Conservation (phyloP, 305 asterid genomes). For the Plantago lanceolata region DNA sequence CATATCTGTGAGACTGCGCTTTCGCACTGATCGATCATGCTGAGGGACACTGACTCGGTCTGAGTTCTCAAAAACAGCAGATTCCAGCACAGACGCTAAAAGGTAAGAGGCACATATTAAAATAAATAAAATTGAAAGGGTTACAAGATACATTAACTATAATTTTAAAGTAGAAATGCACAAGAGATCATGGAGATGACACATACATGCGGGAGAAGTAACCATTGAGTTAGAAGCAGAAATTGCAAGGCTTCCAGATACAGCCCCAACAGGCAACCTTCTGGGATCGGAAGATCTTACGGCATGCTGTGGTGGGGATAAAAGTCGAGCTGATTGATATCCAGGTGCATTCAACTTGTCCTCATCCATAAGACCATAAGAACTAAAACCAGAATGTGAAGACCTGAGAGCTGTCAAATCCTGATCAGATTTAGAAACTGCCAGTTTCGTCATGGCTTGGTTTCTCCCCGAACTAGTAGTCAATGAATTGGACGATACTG, state of each 20-base stretch:
- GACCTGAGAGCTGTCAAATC: constrained; percentile 70
- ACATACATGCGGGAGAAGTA: constrained; percentile 69
- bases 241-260: constrained; percentile 38
- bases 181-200: constrained; percentile 22
- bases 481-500: constrained; percentile 55
- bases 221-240: constrained; percentile 53
- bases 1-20: constrained; percentile 70
- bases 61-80: constrained; percentile 41
- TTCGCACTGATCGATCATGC: constrained; percentile 48
- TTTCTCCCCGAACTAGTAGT: constrained; percentile 46
- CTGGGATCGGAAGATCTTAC: constrained; percentile 40
- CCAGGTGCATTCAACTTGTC: constrained; percentile 49
- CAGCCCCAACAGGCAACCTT: constrained; percentile 40
- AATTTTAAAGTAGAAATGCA: constrained; percentile 20
- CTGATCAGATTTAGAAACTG: constrained; percentile 83
- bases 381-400: constrained; percentile 56
- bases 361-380: constrained; percentile 47
- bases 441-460: constrained; percentile 46
- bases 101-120: constrained; percentile 25
- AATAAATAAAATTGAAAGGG: background rate
- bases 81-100: constrained; percentile 53
- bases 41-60: constrained; percentile 38
- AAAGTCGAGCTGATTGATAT: constrained; percentile 38
- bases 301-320: constrained; percentile 40
- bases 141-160: constrained; percentile 8